Evolutionary conservation across 2,329 filamentous ascomycete genomes (phyloP).

Genomic region (Aspergillus sojae): DNA sequence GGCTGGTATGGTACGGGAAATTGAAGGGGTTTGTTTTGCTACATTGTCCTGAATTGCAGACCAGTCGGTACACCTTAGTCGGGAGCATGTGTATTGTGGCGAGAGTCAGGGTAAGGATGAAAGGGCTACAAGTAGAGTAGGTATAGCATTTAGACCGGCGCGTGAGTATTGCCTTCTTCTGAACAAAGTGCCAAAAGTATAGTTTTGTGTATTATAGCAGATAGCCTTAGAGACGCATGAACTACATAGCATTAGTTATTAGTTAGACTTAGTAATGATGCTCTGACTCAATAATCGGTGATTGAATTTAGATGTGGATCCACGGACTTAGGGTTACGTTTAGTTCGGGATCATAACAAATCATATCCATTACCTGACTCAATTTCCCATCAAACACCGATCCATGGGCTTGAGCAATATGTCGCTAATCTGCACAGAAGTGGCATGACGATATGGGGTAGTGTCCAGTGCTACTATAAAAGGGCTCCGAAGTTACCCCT

Average conservation of each 20-base stretch:
- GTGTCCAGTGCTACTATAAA: not conserved
- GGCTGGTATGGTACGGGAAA: conserved; percentile 24
- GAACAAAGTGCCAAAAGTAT: too few species aligned
- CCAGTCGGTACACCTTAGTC: too few species aligned
- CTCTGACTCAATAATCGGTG: not conserved
- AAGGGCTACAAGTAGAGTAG: too few species aligned
- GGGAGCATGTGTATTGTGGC: too few species aligned
- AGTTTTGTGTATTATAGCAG: too few species aligned
- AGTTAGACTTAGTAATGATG: not conserved
- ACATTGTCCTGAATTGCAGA: not conserved
- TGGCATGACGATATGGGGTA: not conserved
- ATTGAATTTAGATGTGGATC: not conserved
- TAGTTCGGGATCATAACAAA: not conserved
- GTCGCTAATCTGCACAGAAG: too few species aligned
- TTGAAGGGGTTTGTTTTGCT: conserved; percentile 15
- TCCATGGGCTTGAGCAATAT: not conserved
- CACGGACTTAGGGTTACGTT: not conserved
- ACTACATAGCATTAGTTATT: too few species aligned
- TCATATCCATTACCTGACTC: not conserved
- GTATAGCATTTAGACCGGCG: too few species aligned
- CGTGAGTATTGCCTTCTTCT: too few species aligned
- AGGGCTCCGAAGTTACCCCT: not conserved
- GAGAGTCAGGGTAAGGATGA: too few species aligned
- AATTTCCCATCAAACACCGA: not conserved
- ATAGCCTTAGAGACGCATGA: too few species aligned